Evolutionary conservation across 2,329 filamentous ascomycete species (phyloP), one percentile per base, ranked within the genome.

Genomic region (Colletotrichum liriopes): DNA sequence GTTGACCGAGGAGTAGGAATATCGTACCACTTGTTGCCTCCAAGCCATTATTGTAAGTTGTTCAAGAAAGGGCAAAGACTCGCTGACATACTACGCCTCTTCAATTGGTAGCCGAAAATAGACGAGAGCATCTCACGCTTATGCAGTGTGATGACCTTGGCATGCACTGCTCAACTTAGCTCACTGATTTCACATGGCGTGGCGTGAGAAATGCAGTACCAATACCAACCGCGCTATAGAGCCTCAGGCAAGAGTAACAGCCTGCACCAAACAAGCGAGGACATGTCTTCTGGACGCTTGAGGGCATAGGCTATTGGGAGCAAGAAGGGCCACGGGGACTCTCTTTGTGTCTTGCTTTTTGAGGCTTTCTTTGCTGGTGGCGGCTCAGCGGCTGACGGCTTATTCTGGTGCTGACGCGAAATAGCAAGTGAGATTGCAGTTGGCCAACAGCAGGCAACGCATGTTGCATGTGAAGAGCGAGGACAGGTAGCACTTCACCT

Each of bases 91-190:
- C 16, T 35, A 5, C 23, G 26, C 49, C 37, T n/a, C 18, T 20
- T 35, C 11, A n/a, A 55, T 55, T 35, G 61, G 37, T 3, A 5
- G 61, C 39, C 32, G 35, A 35, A 64, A 64, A 64, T 64, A 64
- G 61, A 64, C n/a, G n/a, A 32, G 16, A 7, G 1, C 29, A 26
- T 26, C 45, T 23, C 35, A 14, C 61, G 61, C 61, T 64, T 64
- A 64, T 64, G 61, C 61, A 55, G 20, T 55, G 49, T 54, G 49
- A 64, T 23, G 32, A 35, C 26, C 61, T 64, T 45, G 37, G 49
- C 61, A 64, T 43, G 37, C 49, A 35, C 23, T 12, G 45, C 20
- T 62, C 45, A 49, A 7, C 43, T 20, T 20, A n/a, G 32, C 26
- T 20, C 6, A 18, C 18, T 18, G 14, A n/a, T 18, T n/a, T n/a